Conservation (phyloP, 139 green algal species). For the Zygnema circumcarinatum region DNA sequence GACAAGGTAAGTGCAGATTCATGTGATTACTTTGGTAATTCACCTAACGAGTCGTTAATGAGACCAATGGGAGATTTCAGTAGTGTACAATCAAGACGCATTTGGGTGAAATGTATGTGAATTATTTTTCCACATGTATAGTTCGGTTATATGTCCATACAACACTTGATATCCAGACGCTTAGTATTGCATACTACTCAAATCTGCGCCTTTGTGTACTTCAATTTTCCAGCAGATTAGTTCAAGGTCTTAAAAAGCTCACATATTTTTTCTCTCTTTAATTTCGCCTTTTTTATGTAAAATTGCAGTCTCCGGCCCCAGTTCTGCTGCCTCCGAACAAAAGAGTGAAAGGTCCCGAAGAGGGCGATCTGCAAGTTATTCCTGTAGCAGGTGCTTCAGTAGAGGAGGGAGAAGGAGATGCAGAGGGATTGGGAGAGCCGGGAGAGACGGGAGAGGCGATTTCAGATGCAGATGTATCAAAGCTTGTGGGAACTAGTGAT, state of each 20-base stretch:
- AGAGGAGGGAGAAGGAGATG: neutral
- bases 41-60: too few species aligned
- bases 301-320: neutral
- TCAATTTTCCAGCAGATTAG: neutral
- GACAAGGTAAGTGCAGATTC: too few species aligned
- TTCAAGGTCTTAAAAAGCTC: neutral
- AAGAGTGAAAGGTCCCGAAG: neutral
- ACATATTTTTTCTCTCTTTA: too few species aligned
- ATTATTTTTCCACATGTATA: neutral
- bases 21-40: too few species aligned
- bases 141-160: neutral
- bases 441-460: neutral
- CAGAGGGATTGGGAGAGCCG: neutral
- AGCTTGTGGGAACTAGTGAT: neutral
- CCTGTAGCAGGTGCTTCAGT: constrained; percentile 10
- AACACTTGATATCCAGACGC: neutral
- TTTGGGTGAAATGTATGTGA: too few species aligned
- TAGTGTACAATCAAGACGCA: too few species aligned
- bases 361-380: neutral
- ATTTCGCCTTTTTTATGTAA: neutral
- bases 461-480: neutral
- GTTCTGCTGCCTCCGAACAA: neutral
- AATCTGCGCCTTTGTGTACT: constrained; percentile 1
- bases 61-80: too few species aligned
- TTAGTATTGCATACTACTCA: neutral